Conservation (phyloP, 768 basidiomycete genomes). For the Pholiota conissans region DNA sequence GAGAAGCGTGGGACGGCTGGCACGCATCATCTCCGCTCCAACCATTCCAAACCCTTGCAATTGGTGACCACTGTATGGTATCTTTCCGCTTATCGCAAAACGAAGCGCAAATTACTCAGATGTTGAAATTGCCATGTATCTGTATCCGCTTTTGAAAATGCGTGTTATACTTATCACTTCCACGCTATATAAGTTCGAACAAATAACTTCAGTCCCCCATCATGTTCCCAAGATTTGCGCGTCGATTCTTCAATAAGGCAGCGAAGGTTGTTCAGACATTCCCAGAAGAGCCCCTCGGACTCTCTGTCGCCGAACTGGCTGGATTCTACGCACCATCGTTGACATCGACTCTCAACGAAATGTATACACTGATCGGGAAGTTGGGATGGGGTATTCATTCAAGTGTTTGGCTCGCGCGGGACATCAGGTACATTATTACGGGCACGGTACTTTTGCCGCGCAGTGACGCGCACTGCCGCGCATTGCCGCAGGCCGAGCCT, state of each 20-base stretch:
- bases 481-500: no score
- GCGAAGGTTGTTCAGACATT: slow-evolving; percentile 4
- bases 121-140: no score
- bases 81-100: no score
- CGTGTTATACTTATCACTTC: neutral
- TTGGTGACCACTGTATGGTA: no score
- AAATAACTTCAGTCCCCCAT: neutral
- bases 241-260: neutral
- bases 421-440: no score
- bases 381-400: neutral
- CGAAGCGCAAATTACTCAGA: no score
- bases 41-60: no score
- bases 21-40: no score
- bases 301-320: slow-evolving; percentile 11
- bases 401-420: neutral
- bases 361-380: neutral
- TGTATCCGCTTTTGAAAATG: no score
- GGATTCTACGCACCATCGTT: slow-evolving; percentile 16
- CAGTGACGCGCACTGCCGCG: no score
- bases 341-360: neutral
- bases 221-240: neutral
- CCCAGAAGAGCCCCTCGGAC: slow-evolving; percentile 19
- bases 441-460: no score
- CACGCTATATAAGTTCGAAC: neutral
- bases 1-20: no score